Base-by-base conservation (phyloP, 495 filamentous ascomycete genomes). In the Penicillium tannophilum region DNA sequence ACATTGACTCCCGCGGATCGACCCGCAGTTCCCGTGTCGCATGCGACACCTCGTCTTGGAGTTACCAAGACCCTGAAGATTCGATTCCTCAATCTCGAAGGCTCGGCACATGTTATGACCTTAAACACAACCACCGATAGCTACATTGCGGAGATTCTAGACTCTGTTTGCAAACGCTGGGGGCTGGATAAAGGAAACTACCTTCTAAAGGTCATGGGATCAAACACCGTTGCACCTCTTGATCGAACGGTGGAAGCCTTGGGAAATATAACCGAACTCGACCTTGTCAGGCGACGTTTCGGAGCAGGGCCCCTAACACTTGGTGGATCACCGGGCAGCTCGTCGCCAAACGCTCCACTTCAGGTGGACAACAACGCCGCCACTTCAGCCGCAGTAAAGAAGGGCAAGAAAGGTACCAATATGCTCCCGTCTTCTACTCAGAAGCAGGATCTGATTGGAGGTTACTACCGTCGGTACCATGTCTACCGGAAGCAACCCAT, bases 401-500 rank as follows among this genome's bases (percentile, higher is more conserved):
- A 90, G 71, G 76, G 80, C 19, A 90, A 90, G 76, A 91, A 89
- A 72, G 69, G 75, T 12, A 83, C 82, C 20, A 70, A 78, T 45
- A 76, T 87, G 73, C 75, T 90, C 4, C 91, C 94, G 58, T 92
- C 92, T 2, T 83, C 92, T 51, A 85, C 90, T 1, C 89, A 91
- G 67, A 88, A 91, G 67, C 86, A 88, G 58, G 89, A 92, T 56
- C 82, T 91, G 58, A 82, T 91, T 12, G 83, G 80, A 17, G 80
- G 84, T 20, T 87, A 84, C 63, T 90, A 91, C 66, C 88, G 89
- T 64, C 93, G 92, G 63, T 98, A 93, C 71, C 88, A 86, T 30
- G 95, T 98, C 17, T 90, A 88, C 76, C 87, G 95, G 62, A 97
- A 96, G 69, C 92, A 96, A 66, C 87, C 91, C 19, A 96, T 97